These are phyloP conservation scores for Papiliotrema fonsecae DNA, from an alignment of 1,284 basidiomycete genomes.

Conservation along the genomic window DNA sequence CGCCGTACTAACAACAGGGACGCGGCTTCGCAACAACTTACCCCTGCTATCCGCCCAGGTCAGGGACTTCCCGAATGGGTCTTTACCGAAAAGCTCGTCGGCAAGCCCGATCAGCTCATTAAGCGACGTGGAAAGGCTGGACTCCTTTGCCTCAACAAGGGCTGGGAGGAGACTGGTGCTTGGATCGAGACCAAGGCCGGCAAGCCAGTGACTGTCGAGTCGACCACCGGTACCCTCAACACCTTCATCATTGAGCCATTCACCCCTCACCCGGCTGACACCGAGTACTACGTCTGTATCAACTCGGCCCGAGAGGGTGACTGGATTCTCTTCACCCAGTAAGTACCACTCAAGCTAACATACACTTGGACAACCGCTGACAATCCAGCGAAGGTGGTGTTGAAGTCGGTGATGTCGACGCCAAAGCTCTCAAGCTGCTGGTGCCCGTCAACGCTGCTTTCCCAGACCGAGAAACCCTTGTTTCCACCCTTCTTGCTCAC, in stretches of 20 bases:
- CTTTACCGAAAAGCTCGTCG: conserved; percentile 78
- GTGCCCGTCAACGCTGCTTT: conserved; percentile 70
- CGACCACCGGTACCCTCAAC: conserved; percentile 87
- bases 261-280: conserved; percentile 87
- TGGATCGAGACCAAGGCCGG: conserved; percentile 91
- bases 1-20: conserved; percentile 59
- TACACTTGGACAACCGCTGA: neutral
- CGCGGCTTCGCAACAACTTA: conserved; percentile 71
- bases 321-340: conserved; percentile 93
- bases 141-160: conserved; percentile 88
- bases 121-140: conserved; percentile 99
- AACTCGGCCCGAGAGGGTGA: conserved; percentile 94
- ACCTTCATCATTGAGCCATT: conserved; percentile 99
- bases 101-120: conserved; percentile 96
- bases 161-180: conserved; percentile 74
- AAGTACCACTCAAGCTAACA: conserved; percentile 15
- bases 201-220: conserved; percentile 91
- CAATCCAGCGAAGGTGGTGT: conserved; percentile 79
- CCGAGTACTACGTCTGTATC: conserved; percentile 98
- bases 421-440: conserved; percentile 88
- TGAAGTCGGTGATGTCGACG: conserved; percentile 96
- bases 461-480: conserved; percentile 73
- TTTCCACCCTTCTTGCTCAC: conserved; percentile 67
- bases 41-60: conserved; percentile 57
- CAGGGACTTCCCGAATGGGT: conserved; percentile 77